A percentile compares a stretch with the other conserved stretches of the same genome.
These are phyloP conservation scores for Clitopilus hobsonii DNA, from an alignment of 768 basidiomycete genomes.

Conservation along the genomic window DNA sequence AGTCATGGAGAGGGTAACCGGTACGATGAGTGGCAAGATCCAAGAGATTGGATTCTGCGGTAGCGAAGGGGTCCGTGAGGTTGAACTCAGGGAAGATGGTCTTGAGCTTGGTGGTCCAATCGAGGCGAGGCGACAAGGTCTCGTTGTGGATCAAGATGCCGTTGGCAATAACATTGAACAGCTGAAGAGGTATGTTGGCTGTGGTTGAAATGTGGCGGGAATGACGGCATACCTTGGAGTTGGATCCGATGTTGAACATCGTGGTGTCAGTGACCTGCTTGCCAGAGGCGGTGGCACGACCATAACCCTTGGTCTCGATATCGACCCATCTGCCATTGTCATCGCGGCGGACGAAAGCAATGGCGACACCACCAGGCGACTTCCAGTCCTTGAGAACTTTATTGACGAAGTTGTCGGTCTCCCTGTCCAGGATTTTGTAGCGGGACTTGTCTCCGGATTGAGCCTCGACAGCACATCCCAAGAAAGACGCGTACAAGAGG, in stretches of 20 bases:
- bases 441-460: background rate
- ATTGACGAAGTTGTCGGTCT: slow-evolving; percentile 4
- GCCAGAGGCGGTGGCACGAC: background rate
- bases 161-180: slow-evolving; percentile 18
- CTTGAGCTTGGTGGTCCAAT: slow-evolving; percentile 19
- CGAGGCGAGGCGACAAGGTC: slow-evolving; percentile 16
- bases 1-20: slow-evolving; percentile 20
- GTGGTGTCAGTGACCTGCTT: slow-evolving; percentile 8
- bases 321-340: background rate
- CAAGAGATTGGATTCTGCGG: slow-evolving; percentile 15
- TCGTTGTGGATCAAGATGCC: slow-evolving; percentile 21
- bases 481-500: background rate
- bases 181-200: slow-evolving; percentile 5
- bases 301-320: slow-evolving; percentile 7
- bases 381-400: slow-evolving; percentile 5
- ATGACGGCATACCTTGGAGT: slow-evolving; percentile 16
- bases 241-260: slow-evolving; percentile 17
- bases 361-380: slow-evolving; percentile 4
- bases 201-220: background rate
- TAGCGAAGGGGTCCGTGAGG: slow-evolving; percentile 18
- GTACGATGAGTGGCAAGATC: slow-evolving; percentile 23
- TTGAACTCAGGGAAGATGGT: slow-evolving; percentile 17
- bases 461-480: background rate
- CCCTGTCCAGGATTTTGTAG: background rate
- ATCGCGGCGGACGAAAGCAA: slow-evolving; percentile 1